phyloP scores from a whole-genome alignment of 2,329 filamentous ascomycete genomes.

The Claviceps capensis region DNA sequence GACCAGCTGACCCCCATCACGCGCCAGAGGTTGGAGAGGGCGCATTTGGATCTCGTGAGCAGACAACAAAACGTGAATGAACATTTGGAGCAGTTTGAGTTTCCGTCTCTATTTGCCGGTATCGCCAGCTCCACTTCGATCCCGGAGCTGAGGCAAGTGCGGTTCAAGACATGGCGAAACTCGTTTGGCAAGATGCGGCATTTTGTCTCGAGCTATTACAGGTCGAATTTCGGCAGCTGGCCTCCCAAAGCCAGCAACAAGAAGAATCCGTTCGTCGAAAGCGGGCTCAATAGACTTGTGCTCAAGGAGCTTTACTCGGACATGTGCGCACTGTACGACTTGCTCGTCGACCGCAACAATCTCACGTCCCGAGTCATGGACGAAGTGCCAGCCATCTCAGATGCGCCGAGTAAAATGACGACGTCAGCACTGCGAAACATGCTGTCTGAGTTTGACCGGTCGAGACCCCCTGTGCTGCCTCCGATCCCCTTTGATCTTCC shows the following conservation, averaged over 20 bases:
- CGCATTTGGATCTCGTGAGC: conserved; percentile 64
- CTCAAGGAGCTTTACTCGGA: conserved; percentile 74
- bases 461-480: conserved; percentile 76
- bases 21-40: conserved; percentile 66
- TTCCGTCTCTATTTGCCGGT: conserved; percentile 78
- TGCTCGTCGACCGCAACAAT: conserved; percentile 66
- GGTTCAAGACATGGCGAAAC: conserved; percentile 72
- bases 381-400: conserved; percentile 41
- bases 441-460: conserved; percentile 77
- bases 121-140: conserved; percentile 72
- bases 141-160: conserved; percentile 60
- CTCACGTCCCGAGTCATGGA: conserved; percentile 70
- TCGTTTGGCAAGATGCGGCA: conserved; percentile 63
- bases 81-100: conserved; percentile 79
- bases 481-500: conserved; percentile 86
- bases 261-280: conserved; percentile 80
- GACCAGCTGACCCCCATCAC: conserved; percentile 57
- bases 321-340: conserved; percentile 74
- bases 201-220: conserved; percentile 57
- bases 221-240: conserved; percentile 53
- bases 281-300: conserved; percentile 73
- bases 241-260: conserved; percentile 84
- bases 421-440: conserved; percentile 63
- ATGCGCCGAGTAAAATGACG: conserved; percentile 45
- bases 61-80: conserved; percentile 56